A percentile compares a stretch with the other conserved stretches of the same genome.
These are phyloP conservation scores for Ilex aquifolium DNA, from an alignment of 257 asterid species.

Conservation along the genomic window DNA sequence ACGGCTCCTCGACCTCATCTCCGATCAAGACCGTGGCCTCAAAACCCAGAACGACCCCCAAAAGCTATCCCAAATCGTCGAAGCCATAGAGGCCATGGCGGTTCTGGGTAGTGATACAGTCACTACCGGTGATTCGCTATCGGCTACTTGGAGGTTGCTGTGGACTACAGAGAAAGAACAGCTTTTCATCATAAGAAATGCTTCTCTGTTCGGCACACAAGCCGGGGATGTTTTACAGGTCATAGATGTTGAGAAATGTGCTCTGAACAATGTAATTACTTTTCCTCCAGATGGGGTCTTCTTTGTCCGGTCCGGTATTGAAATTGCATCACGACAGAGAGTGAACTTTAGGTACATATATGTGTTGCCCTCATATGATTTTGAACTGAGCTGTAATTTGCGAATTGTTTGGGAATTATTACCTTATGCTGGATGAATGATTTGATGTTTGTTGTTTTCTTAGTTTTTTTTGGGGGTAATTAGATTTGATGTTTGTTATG, in stretches of 20 bases:
- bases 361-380: background rate
- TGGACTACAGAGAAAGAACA: constrained; percentile 99
- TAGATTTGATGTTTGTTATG: background rate
- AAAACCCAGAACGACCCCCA: constrained; percentile 66
- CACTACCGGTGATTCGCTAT: constrained; percentile 51
- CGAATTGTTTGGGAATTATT: background rate
- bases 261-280: constrained; percentile 73
- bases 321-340: constrained; percentile 67
- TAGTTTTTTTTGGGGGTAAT: background rate
- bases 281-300: constrained; percentile 90
- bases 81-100: constrained; percentile 59
- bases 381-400: background rate
- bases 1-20: constrained; percentile 66
- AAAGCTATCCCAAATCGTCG: constrained; percentile 55
- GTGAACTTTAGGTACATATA: constrained; percentile 61
- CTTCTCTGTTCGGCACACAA: constrained; percentile 57
- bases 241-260: constrained; percentile 54
- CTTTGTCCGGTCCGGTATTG: constrained; percentile 82
- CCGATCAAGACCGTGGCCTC: constrained; percentile 84
- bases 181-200: constrained; percentile 64
- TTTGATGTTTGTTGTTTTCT: background rate
- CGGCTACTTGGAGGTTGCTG: constrained; percentile 86
- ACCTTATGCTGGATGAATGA: background rate
- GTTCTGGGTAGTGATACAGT: constrained; percentile 41
- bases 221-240: constrained; percentile 91